Percentiles rank a stretch among this genome's conserved stretches.
Conservation (phyloP, 2,329 filamentous ascomycete genomes). For the Periconia digitata region DNA sequence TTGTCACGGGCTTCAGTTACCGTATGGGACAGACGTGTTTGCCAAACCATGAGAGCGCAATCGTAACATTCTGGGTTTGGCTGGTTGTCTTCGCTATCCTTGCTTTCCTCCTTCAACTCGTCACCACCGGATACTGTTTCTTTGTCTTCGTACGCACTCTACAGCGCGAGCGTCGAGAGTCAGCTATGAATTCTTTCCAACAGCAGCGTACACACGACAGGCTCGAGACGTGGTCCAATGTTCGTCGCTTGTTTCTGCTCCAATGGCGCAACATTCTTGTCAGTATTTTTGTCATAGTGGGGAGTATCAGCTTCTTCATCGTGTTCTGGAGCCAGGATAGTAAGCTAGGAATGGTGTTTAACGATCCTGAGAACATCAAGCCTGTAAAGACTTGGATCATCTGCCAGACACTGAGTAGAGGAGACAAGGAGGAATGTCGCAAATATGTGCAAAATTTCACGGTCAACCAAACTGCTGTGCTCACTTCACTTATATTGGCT, state of each 20-base stretch:
- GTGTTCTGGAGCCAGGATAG: constrained; percentile 32
- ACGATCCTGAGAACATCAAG: constrained; percentile 18
- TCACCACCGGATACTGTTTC: constrained; percentile 39
- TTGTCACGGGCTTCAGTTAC: constrained; percentile 41
- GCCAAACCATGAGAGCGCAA: constrained; percentile 36
- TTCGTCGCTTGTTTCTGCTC: constrained; percentile 24
- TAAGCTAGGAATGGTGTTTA: constrained; percentile 24
- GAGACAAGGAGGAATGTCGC: constrained; percentile 26
- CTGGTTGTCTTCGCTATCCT: constrained; percentile 34
- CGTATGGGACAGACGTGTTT: constrained; percentile 41
- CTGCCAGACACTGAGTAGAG: constrained; percentile 22
- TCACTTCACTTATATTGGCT: constrained; percentile 26
- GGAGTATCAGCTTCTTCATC: constrained; percentile 27
- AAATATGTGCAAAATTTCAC: constrained; percentile 27
- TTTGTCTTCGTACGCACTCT: constrained; percentile 35
- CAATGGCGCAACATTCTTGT: constrained; percentile 34
- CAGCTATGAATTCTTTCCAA: constrained; percentile 5
- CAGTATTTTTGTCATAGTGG: constrained; percentile 27
- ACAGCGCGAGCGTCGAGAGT: constrained; percentile 7
- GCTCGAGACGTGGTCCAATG: constrained; percentile 23
- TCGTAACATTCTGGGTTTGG: constrained; percentile 43
- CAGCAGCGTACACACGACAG: constrained; percentile 2
- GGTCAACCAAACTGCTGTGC: constrained; percentile 15
- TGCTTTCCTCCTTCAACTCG: constrained; percentile 30
- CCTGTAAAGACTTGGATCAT: constrained; percentile 28